These are phyloP conservation scores for Rhodamnia argentea DNA, from an alignment of 345 rosid genomes.

Conservation along the genomic window DNA sequence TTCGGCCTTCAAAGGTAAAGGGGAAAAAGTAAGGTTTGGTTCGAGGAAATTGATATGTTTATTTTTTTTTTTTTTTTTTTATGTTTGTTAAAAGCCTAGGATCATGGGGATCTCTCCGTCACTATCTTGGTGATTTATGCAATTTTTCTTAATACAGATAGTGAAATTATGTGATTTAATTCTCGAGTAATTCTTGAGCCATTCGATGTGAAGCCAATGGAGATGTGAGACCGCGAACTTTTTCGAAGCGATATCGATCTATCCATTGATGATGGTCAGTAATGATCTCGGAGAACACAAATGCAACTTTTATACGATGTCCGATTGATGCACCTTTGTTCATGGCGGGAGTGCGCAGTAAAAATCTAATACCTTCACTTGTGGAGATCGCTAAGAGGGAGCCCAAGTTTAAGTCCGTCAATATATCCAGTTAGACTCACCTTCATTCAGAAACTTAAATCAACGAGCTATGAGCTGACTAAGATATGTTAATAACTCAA, in stretches of 20 bases:
- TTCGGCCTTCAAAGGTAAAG: not conserved
- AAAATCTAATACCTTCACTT: no score
- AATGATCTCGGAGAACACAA: not conserved
- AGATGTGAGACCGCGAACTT: no score
- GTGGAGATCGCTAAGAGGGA: no score
- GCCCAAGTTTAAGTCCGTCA: no score
- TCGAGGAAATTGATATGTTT: not conserved
- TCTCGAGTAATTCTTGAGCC: not conserved
- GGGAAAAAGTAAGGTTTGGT: not conserved
- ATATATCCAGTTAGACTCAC: fast-evolving
- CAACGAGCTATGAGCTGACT: no score
- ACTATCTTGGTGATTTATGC: not conserved
- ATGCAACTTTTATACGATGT: not conserved
- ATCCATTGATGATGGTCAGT: not conserved
- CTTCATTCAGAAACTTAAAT: no score
- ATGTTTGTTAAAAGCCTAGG: not conserved
- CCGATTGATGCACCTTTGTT: not conserved
- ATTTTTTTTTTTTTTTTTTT: not conserved
- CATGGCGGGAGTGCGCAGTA: no score
- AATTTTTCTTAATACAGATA: not conserved
- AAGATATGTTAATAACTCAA: no score
- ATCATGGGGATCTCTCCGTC: not conserved
- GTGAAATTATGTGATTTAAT: not conserved
- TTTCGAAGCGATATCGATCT: not conserved
- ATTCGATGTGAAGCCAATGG: not conserved